A percentile compares a stretch with the other conserved stretches of the same genome.
phyloP scores from a whole-genome alignment of 208 protist species.

The Acanthamoeba healyi region DNA sequence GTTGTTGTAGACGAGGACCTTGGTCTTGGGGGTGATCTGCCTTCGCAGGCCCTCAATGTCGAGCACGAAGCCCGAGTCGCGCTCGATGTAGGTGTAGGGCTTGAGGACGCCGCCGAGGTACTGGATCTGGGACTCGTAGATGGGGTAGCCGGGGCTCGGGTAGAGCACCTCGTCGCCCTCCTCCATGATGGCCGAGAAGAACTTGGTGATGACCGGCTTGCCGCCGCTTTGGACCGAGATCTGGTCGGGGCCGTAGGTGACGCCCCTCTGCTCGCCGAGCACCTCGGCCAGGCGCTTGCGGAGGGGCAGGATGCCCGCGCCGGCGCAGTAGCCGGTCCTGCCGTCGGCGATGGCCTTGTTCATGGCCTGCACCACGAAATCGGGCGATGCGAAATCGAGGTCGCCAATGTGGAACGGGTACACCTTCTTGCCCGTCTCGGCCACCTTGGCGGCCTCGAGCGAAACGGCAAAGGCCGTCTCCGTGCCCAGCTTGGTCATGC shows the following conservation, averaged over 20 bases:
- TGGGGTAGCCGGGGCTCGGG: constrained; percentile 78
- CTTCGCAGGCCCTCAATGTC: constrained; percentile 57
- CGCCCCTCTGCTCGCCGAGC: constrained; percentile 40
- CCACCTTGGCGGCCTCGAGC: constrained; percentile 59
- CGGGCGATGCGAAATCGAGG: constrained; percentile 74
- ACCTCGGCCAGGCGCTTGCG: constrained; percentile 74
- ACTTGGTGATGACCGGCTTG: constrained; percentile 79
- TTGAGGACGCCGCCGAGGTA: constrained; percentile 72
- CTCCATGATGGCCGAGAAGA: constrained; percentile 71
- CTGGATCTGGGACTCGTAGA: constrained; percentile 79
- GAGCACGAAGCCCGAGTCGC: constrained; percentile 55
- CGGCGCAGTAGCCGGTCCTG: constrained; percentile 78
- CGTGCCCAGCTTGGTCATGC: constrained; percentile 76
- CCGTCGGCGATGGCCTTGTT: constrained; percentile 74
- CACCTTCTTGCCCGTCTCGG: constrained; percentile 76
- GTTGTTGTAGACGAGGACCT: constrained; percentile 81
- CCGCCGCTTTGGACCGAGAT: constrained; percentile 76
- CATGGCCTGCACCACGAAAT: constrained; percentile 57
- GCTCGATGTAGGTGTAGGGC: constrained; percentile 74
- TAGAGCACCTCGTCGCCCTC: constrained; percentile 78
- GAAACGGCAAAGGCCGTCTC: constrained; percentile 78
- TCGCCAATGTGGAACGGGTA: constrained; percentile 80
- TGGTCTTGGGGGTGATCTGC: constrained; percentile 64
- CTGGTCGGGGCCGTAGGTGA: constrained; percentile 67
- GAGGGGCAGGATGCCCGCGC: constrained; percentile 71